phyloP scores from a whole-genome alignment of 441 rosid genomes.

The Bruguiera hainesii region DNA sequence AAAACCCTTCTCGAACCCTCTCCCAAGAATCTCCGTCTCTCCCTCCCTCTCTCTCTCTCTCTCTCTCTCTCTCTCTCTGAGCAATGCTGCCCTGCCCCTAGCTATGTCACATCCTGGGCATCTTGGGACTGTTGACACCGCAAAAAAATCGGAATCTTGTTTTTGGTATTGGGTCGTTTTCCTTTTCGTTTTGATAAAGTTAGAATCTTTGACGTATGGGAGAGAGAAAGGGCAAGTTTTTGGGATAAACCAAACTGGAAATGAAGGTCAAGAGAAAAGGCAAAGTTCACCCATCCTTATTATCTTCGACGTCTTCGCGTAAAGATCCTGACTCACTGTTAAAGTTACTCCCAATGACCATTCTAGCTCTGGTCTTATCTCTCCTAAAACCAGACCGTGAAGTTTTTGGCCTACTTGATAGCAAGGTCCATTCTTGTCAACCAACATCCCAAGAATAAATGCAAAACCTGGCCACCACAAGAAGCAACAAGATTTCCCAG shows the following conservation, averaged over 20 bases:
- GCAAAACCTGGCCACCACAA: neutral
- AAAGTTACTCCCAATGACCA: constrained; percentile 55
- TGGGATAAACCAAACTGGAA: neutral
- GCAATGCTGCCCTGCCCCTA: too few relatives aligned
- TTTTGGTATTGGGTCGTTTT: too few relatives aligned
- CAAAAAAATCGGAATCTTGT: too few relatives aligned
- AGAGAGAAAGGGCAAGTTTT: neutral
- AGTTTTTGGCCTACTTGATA: constrained; percentile 61
- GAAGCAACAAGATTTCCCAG: constrained; percentile 9
- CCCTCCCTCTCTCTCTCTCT: too few relatives aligned
- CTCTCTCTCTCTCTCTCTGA: too few relatives aligned
- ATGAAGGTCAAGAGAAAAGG: constrained; percentile 71
- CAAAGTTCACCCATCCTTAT: constrained; percentile 53
- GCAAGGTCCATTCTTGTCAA: constrained; percentile 37
- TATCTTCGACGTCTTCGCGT: constrained; percentile 14
- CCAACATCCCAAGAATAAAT: constrained; percentile 30
- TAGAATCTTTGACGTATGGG: neutral
- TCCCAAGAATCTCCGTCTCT: too few relatives aligned
- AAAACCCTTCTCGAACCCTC: too few relatives aligned
- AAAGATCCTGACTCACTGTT: constrained; percentile 42
- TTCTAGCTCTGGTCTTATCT: constrained; percentile 44
- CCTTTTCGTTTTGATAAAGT: neutral
- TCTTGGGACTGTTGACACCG: too few relatives aligned
- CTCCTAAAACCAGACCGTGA: constrained; percentile 60
- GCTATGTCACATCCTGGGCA: too few relatives aligned